phyloP scores from a whole-genome alignment of 108 stramenopile genomes.

The Craspedostauros australis region DNA sequence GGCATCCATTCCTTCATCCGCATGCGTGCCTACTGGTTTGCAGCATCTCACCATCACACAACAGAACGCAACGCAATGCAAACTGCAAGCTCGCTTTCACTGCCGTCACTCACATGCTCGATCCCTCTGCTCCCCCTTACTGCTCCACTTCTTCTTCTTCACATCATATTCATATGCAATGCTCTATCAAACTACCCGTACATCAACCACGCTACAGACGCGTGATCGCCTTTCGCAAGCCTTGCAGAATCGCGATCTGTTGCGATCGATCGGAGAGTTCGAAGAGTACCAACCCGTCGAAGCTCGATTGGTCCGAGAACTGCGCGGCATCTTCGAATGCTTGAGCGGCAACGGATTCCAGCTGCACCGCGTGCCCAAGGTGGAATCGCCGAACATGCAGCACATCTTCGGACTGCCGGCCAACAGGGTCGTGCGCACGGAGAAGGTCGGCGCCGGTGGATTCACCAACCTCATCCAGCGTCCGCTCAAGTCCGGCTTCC shows the following conservation, averaged over 20 bases:
- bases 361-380: constrained; percentile 28
- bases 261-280: constrained; percentile 80
- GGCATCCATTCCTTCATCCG: too few species aligned
- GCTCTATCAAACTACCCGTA: too few species aligned
- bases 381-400: constrained; percentile 41
- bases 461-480: constrained; percentile 45
- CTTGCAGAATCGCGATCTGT: constrained; percentile 76
- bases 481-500: constrained; percentile 60
- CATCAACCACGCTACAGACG: constrained; percentile 18
- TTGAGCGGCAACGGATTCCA: constrained; percentile 60
- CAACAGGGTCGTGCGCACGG: constrained; percentile 60
- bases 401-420: constrained; percentile 43
- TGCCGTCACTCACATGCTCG: too few species aligned
- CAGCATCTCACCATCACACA: too few species aligned
- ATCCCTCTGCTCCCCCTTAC: too few species aligned
- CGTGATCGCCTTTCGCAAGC: constrained; percentile 66
- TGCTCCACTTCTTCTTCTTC: too few species aligned
- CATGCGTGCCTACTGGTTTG: too few species aligned
- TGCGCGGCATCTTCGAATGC: constrained; percentile 79
- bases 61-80: too few species aligned
- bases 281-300: constrained; percentile 82
- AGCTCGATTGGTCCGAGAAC: constrained; percentile 68
- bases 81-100: too few species aligned
- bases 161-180: too few species aligned
- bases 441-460: constrained; percentile 76